Base-by-base conservation (phyloP, 345 rosid species). In the Limnanthes douglasii region DNA sequence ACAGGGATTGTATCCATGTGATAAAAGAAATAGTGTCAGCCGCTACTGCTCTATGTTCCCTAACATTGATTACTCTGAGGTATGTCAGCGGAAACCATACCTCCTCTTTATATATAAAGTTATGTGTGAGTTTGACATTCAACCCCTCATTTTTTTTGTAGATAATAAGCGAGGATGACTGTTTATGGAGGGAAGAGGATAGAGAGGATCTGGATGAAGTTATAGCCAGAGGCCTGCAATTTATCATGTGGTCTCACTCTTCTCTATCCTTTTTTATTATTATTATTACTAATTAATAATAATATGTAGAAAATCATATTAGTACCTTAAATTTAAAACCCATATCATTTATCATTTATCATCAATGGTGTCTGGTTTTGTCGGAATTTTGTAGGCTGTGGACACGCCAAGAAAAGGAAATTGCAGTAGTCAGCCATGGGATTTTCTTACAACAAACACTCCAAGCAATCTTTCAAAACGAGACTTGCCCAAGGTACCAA, bases 1-100 rank as follows among this genome's bases (percentile, higher is more conserved):
- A 44, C 72, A 83, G 95, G 90, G 86, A 40, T 42, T 61, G 13
- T 63, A 69, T 62, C 95, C 86, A 8, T 78, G 95, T 59, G 82
- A 83, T 37, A 53, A 48, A 45, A 63, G 95, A 59, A 61, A 49
- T 47, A 45, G 63, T 55, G 57, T 72, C 28, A 53, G 46, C 47
- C 59, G 52, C 21, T 45, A 40, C 31, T 55, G 11, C 6, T 16
- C 55, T 32, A 61, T 37, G 34, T 83, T 74, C 50, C 75, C 80
- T 4, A 64, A 48, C 12, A 50, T 83, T 43, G 90, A 83, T 48
- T 78, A 78, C 34, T 56, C 74, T 8, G 21, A 67, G 90, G 95
- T 51, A 63, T 16, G 7, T 16, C 23, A 25, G 27, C 12, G 30
- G 13, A 4, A 8, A 12, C 13, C 11, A n/a, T n/a, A n/a, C n/a